Evolutionary conservation across 2,329 filamentous ascomycete species (phyloP), one percentile per base, ranked within the genome.

Genomic region (Colletotrichum lini): DNA sequence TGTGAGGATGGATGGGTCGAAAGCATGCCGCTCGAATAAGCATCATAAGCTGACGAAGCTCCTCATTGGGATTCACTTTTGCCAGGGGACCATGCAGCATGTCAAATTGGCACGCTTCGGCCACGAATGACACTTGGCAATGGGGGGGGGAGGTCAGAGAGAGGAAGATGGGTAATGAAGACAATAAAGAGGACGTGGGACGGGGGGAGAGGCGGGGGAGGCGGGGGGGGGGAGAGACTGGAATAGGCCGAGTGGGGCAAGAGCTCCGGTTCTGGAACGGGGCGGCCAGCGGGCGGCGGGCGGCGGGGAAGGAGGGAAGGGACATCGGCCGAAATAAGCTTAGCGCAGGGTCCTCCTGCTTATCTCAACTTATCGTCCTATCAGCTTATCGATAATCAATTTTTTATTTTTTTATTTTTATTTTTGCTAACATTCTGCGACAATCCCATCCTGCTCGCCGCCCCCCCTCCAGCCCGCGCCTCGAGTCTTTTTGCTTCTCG

Each of bases 301-400:
- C 13, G 49, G 13, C 3, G 50, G 30, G 30, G 30, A 35, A 35
- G 30, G 30, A 35, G 30, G 30, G 30, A 35, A 35, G 30, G 30
- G 2, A 26, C 0, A 52, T 18, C n/a, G n/a, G 26, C 62, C 38
- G 30, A 53, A 38, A 59, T 42, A 12, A 18, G 67, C n/a, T n/a
- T 65, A 69, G 67, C 67, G 61, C 26, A 42, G 40, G 53, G 49
- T 40, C 53, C 50, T 58, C 18, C 10, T 40, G 50, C n/a, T 52
- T 44, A 10, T 18, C 35, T 56, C 12, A 16, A 40, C 23, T 26
- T 53, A 60, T 60, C 42, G 16, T 2, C 0, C 23, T 57, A 42
- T 56, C 53, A 16, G 10, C 38, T n/a, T 67, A 70, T 67, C 68
- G 68, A 70, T 70, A 67, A 61, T n/a, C n/a, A 56, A 47, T 35